Evolutionary conservation across 1,284 basidiomycete species (phyloP), one percentile per base, ranked within the genome.

Genomic region (Cutaneotrichosporon sp.): DNA sequence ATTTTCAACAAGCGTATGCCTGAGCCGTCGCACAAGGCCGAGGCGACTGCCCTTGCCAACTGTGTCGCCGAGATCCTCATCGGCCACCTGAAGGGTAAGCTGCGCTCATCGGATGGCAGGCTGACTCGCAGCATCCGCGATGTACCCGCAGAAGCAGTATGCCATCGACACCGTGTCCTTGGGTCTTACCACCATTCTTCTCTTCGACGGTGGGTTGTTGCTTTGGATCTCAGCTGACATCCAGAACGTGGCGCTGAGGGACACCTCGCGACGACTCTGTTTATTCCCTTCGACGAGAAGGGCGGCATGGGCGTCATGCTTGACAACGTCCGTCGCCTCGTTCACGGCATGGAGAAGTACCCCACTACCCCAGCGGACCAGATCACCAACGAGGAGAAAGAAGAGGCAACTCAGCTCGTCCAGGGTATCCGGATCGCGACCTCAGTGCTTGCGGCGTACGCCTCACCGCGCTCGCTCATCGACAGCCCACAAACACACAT

Each of bases 181-280:
- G 31, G 84, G 87, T 19, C 72, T 90, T 31, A 79, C 85, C 49
- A 83, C 82, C 8, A 77, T 86, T 19, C 75, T 94, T 7, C 76
- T 97, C 24, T 85, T 91, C 51, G 94, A 97, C 62, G 90, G 91
- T 88, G 65, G 68, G 80, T 69, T n/a, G n/a, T n/a, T n/a, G n/a
- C n/a, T n/a, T n/a, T n/a, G n/a, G n/a, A n/a, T n/a, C n/a, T n/a
- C n/a, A n/a, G n/a, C n/a, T n/a, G n/a, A n/a, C n/a, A n/a, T n/a
- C 11, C 37, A 90, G 90, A 90, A 54, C 85, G 87, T 25, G 82
- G 85, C 0, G 77, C 81, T 16, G 81, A 84, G 48, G 85, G 82
- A 55, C 83, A 80, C n/a, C 75, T 97, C 14, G 86, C 94, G 62
- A 92, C 90, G 0, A 82, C 90, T 20, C 79, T 94, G 5, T 79